A percentile compares a stretch with the other conserved stretches of the same genome.
Evolutionary conservation across 129 eudicot species (phyloP).

Genomic region (Apium graveolens): DNA sequence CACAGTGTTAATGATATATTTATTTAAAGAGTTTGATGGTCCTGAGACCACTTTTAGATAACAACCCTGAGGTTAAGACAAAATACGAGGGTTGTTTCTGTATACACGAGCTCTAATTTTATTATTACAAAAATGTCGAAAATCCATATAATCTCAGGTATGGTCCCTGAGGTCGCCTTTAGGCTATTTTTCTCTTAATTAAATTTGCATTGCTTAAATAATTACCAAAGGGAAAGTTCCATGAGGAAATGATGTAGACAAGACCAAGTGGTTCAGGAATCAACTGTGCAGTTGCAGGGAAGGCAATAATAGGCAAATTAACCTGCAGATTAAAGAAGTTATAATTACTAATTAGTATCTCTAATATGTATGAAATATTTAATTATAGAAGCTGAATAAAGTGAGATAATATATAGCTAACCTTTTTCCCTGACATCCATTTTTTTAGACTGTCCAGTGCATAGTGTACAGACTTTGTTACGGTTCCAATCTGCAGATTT

Average conservation of each 20-base stretch:
- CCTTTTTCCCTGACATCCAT: conserved; percentile 80
- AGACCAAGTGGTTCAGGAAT: conserved; percentile 90
- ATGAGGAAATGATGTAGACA: conserved; percentile 73
- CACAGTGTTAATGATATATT: not conserved
- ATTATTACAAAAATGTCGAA: no score
- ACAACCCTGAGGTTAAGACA: no score
- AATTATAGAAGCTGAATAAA: not conserved
- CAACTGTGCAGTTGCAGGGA: conserved; percentile 53
- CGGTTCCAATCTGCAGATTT: conserved; percentile 54
- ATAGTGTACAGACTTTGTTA: conserved; percentile 47
- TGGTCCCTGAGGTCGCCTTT: no score
- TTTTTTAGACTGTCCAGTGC: conserved; percentile 51
- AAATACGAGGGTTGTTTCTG: no score
- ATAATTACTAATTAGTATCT: not conserved
- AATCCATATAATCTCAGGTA: no score
- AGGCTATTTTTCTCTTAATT: no score
- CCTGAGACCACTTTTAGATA: no score
- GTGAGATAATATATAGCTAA: not conserved
- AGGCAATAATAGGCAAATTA: conserved; percentile 61
- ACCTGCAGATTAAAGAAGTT: conserved; percentile 27
- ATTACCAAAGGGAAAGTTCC: conserved; percentile 85
- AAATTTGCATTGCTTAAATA: not conserved
- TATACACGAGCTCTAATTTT: no score
- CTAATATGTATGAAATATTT: not conserved
- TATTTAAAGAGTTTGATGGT: not conserved